Base-by-base conservation (phyloP, 202 grass and related monocot species). In the Alloteropsis angusta region DNA sequence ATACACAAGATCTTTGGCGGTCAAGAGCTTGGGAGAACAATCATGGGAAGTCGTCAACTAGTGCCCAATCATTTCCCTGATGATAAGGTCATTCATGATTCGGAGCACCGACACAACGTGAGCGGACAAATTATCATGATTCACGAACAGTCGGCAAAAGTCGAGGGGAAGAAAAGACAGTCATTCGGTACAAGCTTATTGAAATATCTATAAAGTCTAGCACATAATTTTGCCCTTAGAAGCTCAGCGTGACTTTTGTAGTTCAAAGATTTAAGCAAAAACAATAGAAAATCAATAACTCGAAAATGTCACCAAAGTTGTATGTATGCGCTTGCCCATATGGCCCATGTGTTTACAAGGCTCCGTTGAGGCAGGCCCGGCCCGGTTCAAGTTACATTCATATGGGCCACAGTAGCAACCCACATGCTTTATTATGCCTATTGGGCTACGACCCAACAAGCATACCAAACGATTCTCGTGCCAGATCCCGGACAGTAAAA, bases 61-160 rank as follows among this genome's bases (percentile, higher is more conserved):
- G 23, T 6, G 39, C 16, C 54, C 41, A 48, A 66, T 44, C 46
- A 45, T 73, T 55, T 47, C 26, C 7, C 37, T 38, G 4, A 32
- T 59, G 41, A 41, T 66, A 65, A 65, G 28, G 53, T n/a, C 57
- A 28, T 19, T 49, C 59, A 50, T 68, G 18, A 66, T 74, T 66
- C 49, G 16, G 39, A 34, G 21, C 58, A 57, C 47, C 26, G 49
- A 80, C 49, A 30, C 7, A 34, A 12, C 21, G 7, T 28, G 41
- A 83, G 36, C 74, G 15, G 60, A 75, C 71, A 46, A 45, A 50
- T 63, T 71, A 64, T 26, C 55, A 64, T 79, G 83, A 42, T 46
- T 72, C 37, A 55, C 11, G 0, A 73, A 47, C 17, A 65, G 1
- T n/a, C 5, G 8, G 22, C 7, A 18, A 37, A 47, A 21, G 36